A percentile compares a stretch with the other conserved stretches of the same genome.
These are phyloP conservation scores for Zygosaccharomyces bisporus DNA, from an alignment of 805 yeast species.

Conservation along the genomic window DNA sequence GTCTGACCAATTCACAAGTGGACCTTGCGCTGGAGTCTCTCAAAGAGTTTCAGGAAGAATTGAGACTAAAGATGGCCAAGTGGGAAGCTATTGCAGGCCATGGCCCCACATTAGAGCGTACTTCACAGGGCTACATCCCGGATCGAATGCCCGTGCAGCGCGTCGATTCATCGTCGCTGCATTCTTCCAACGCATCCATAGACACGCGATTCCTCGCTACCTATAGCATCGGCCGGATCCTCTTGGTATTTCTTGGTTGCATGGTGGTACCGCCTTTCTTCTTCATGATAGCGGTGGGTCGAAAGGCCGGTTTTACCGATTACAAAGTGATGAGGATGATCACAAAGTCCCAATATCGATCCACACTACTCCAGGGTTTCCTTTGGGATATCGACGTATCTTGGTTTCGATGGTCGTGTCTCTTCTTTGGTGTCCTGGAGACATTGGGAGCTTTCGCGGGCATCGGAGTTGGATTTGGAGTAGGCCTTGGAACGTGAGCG, in stretches of 20 bases:
- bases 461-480: slow-evolving; percentile 46
- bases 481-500: slow-evolving; percentile 33
- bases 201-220: slow-evolving; percentile 19
- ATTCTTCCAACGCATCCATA: slow-evolving; percentile 23
- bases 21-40: slow-evolving; percentile 12
- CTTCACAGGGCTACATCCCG: not conserved
- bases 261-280: slow-evolving; percentile 29
- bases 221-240: slow-evolving; percentile 24
- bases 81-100: slow-evolving; percentile 13
- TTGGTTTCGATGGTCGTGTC: slow-evolving; percentile 32
- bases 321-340: slow-evolving; percentile 28
- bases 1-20: slow-evolving; percentile 12
- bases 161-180: slow-evolving; percentile 23
- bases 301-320: slow-evolving; percentile 22
- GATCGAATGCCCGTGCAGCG: slow-evolving; percentile 21
- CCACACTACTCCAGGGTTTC: slow-evolving; percentile 29
- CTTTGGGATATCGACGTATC: slow-evolving; percentile 31
- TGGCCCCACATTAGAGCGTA: not conserved
- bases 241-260: slow-evolving; percentile 20
- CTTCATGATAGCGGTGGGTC: slow-evolving; percentile 30
- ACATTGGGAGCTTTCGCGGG: slow-evolving; percentile 37
- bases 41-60: slow-evolving; percentile 7
- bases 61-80: not conserved
- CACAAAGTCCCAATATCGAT: slow-evolving; percentile 25
- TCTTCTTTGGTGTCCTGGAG: slow-evolving; percentile 34